phyloP scores from a whole-genome alignment of 2,329 filamentous ascomycete species.

The Dendryphion nanum region DNA sequence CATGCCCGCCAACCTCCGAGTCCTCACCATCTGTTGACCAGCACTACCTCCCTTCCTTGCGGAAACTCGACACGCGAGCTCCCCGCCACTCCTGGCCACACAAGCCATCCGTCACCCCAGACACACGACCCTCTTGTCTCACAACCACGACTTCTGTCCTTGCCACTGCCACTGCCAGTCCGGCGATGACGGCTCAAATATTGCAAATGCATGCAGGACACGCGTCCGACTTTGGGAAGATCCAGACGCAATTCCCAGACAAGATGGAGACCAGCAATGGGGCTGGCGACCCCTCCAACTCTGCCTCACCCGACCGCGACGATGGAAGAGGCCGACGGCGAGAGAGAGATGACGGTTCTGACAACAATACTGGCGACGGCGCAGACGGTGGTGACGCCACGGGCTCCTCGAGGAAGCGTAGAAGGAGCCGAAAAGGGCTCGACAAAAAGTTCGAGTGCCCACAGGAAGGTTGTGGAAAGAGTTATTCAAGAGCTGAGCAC shows the following conservation, averaged over 20 bases:
- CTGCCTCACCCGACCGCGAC: constrained; percentile 34
- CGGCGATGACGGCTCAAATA: constrained; percentile 39
- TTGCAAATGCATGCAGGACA: constrained; percentile 39
- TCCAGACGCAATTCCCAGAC: constrained; percentile 31
- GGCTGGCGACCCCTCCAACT: constrained; percentile 28
- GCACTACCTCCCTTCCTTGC: constrained; percentile 1
- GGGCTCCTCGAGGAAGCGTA: constrained; percentile 53
- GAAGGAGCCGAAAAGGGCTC: constrained; percentile 72
- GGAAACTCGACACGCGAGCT: background rate
- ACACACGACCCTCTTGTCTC: background rate
- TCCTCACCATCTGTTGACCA: constrained; percentile 6
- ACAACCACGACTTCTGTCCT: background rate
- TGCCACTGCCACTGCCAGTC: constrained; percentile 1
- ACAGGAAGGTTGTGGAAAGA: constrained; percentile 86
- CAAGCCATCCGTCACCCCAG: constrained; percentile 1
- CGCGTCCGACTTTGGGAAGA: constrained; percentile 35
- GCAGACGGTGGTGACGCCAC: constrained; percentile 21
- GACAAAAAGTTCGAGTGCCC: constrained; percentile 74
- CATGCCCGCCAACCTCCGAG: constrained; percentile 11
- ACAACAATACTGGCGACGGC: constrained; percentile 24
- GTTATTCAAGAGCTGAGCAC: constrained; percentile 94
- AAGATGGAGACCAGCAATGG: constrained; percentile 32
- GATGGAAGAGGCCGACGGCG: constrained; percentile 39
- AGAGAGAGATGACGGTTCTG: constrained; percentile 34
- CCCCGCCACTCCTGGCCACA: background rate